Evolutionary conservation across 2,329 filamentous ascomycete species (phyloP).

Genomic region (Fusarium sp.): DNA sequence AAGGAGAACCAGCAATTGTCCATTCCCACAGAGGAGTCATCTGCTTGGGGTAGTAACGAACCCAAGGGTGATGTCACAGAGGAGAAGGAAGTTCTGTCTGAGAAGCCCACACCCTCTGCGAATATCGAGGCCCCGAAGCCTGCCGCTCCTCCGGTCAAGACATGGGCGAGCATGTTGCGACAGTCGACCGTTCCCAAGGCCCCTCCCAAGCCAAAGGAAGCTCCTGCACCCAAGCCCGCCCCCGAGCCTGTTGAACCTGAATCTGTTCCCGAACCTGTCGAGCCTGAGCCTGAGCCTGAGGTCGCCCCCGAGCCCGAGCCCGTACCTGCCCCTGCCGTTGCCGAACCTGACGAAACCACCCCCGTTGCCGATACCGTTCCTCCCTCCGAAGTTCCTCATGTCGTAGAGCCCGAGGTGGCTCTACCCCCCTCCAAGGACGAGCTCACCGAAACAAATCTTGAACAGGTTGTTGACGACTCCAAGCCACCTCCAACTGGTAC

Average conservation of each 20-base stretch:
- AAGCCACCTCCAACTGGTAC: conserved; percentile 79
- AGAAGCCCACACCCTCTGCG: conserved; percentile 45
- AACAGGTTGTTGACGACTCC: conserved; percentile 85
- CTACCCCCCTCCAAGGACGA: conserved; percentile 78
- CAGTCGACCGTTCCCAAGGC: conserved; percentile 66
- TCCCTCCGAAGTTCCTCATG: conserved; percentile 33
- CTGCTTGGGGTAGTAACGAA: conserved; percentile 56
- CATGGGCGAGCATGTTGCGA: conserved; percentile 79
- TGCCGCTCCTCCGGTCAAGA: conserved; percentile 59
- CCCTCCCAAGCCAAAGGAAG: conserved; percentile 62
- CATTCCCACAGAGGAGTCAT: conserved; percentile 74
- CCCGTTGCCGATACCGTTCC: conserved; percentile 47
- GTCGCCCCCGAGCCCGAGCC: conserved; percentile 46
- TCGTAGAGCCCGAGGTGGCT: conserved; percentile 52
- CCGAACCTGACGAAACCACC: conserved; percentile 39
- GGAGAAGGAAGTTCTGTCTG: conserved; percentile 46
- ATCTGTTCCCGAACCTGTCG: conserved; percentile 47
- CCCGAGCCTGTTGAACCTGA: conserved; percentile 49
- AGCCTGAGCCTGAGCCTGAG: conserved; percentile 48
- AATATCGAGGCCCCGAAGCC: conserved; percentile 51
- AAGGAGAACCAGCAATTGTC: conserved; percentile 66
- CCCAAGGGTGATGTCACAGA: conserved; percentile 48
- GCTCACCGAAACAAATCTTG: conserved; percentile 90
- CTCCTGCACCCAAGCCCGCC: conserved; percentile 54
- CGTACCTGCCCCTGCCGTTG: conserved; percentile 42